Evolutionary conservation across 257 asterid genomes (phyloP), one percentile per base, ranked within the genome.

Genomic region (Ballota nigra): DNA sequence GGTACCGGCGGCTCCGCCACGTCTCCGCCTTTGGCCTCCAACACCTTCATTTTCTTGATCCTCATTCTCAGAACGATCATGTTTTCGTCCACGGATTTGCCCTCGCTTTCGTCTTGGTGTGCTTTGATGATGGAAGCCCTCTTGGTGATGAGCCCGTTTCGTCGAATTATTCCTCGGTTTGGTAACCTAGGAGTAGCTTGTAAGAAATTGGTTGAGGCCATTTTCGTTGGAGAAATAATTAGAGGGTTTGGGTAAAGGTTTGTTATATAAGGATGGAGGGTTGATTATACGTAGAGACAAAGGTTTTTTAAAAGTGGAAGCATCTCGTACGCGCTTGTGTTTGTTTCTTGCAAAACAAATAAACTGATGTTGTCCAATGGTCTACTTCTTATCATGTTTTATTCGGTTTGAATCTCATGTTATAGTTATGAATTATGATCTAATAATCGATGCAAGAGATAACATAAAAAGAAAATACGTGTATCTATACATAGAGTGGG

Each of bases 51-150:
- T 19, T 86, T 79, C 85, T 86, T 88, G 84, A 86, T 88, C 28
- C 92, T 72, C 83, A 86, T 76, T 55, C 77, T 74, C n/a, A 90
- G 82, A 34, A 86, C 80, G 6, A 84, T 69, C 93, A 85, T 86
- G 67, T 79, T 79, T 7, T 84, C 84, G n/a, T 86, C 90, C 0
- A 71, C 9, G 6, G 51, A 41, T 12, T 40, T 40, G 10, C 47
- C 47, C 6, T 75, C 75, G 3, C 65, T 22, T 3, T 63, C 81
- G 2, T 74, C 82, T 18, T 56, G 77, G 29, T 81, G 73, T 23
- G 83, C 81, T 2, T 34, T 75, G 10, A 70, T 64, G 8, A 12
- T 20, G 40, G 52, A 4, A 4, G 6, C 18, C 18, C 52, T 13
- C 52, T 43, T 43, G 19, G 4, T 15, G 6, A 34, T 43, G 6